These are phyloP conservation scores for Cladosporium sp. DNA, from an alignment of 2,329 filamentous ascomycete genomes.

Conservation along the genomic window DNA sequence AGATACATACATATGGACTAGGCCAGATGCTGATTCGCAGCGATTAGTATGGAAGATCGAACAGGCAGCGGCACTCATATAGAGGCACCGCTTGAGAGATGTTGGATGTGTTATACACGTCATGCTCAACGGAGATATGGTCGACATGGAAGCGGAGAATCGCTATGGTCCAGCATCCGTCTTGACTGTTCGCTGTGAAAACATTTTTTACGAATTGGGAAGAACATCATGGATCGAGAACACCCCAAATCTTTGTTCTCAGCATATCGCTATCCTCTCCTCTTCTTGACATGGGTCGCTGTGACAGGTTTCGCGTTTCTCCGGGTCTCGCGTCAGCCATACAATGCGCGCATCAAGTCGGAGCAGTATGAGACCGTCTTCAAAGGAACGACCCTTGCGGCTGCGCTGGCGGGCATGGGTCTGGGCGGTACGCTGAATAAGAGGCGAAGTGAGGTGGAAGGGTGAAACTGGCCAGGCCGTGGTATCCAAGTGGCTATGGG, in stretches of 20 bases:
- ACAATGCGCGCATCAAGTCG: constrained; percentile 29
- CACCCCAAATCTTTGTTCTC: neutral
- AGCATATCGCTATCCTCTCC: constrained; percentile 28
- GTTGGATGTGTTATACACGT: no score
- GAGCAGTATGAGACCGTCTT: constrained; percentile 36
- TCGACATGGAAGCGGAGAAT: no score
- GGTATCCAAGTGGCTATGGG: no score
- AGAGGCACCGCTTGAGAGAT: no score
- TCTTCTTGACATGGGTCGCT: constrained; percentile 24
- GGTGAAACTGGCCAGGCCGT: neutral
- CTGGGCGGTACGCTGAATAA: constrained; percentile 14
- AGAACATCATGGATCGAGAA: neutral
- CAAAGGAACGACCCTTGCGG: constrained; percentile 31
- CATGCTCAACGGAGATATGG: no score
- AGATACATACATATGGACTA: no score
- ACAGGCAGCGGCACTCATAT: no score
- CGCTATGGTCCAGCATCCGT: no score
- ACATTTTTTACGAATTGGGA: no score
- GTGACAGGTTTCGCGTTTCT: constrained; percentile 32
- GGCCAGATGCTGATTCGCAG: no score
- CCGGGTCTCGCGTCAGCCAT: constrained; percentile 32
- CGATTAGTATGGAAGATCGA: no score
- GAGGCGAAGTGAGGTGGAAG: neutral
- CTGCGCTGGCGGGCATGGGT: constrained; percentile 16
- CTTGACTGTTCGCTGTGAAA: no score